phyloP scores from a whole-genome alignment of 768 basidiomycete genomes.

The Rhizopogon sp. region DNA sequence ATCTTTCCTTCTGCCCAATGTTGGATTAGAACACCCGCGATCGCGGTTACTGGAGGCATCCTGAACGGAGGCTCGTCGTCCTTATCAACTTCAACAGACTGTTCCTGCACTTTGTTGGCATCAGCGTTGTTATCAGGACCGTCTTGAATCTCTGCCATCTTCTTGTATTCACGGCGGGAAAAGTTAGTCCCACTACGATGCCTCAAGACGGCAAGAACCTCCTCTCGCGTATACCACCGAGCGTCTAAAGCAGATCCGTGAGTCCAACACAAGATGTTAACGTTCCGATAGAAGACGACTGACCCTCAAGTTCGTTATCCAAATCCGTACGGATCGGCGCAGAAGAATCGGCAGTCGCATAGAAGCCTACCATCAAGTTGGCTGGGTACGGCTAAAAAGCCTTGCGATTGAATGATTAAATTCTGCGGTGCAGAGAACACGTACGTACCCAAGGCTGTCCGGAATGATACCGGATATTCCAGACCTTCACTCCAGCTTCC shows the following conservation, averaged over 20 bases:
- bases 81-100: slow-evolving; percentile 12
- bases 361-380: slow-evolving; percentile 88
- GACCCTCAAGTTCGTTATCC: slow-evolving; percentile 93
- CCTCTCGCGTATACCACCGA: slow-evolving; percentile 78
- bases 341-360: slow-evolving; percentile 67
- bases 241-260: slow-evolving; percentile 52
- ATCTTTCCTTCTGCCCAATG: slow-evolving; percentile 73
- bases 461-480: slow-evolving; percentile 81
- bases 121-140: slow-evolving; percentile 22
- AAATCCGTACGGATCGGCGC: slow-evolving; percentile 79
- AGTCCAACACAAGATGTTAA: not conserved
- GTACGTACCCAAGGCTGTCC: slow-evolving; percentile 76
- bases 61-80: slow-evolving; percentile 52
- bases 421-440: not conserved
- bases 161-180: slow-evolving; percentile 44
- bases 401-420: slow-evolving; percentile 23
- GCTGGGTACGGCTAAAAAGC: slow-evolving; percentile 70
- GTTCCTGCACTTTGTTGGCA: slow-evolving; percentile 8
- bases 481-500: slow-evolving; percentile 88
- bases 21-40: slow-evolving; percentile 80
- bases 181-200: slow-evolving; percentile 48
- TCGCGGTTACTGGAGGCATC: slow-evolving; percentile 72
- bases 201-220: slow-evolving; percentile 61
- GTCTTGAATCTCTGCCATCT: slow-evolving; percentile 37
- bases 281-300: slow-evolving; percentile 13